phyloP scores from a whole-genome alignment of 495 filamentous ascomycete species.

The Aspergillus ellipticus region DNA sequence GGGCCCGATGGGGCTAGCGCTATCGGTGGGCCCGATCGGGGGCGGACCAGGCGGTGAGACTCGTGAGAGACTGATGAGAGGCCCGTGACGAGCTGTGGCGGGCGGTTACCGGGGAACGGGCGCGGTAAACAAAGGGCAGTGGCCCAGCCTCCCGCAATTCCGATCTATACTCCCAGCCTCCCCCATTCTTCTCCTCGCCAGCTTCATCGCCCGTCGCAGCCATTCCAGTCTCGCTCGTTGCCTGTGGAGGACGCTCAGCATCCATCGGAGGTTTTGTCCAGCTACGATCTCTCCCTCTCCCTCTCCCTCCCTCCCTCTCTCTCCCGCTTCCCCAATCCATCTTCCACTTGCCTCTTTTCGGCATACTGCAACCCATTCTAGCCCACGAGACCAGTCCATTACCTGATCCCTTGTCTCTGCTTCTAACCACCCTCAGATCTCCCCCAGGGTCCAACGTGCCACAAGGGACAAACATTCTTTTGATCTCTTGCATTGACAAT shows the following conservation, averaged over 20 bases:
- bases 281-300: slow-evolving; percentile 28
- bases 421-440: slow-evolving; percentile 10
- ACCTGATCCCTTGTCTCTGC: slow-evolving; percentile 1
- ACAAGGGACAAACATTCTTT: slow-evolving; percentile 14
- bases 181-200: slow-evolving; percentile 12
- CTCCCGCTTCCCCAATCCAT: slow-evolving; percentile 20
- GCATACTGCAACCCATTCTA: slow-evolving; percentile 4
- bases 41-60: slow-evolving; percentile 30
- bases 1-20: slow-evolving; percentile 11
- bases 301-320: slow-evolving; percentile 28
- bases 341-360: slow-evolving; percentile 15
- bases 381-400: slow-evolving; percentile 4
- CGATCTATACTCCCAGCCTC: slow-evolving; percentile 23
- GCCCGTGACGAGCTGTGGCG: too few species aligned
- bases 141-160: slow-evolving; percentile 42
- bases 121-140: slow-evolving; percentile 44
- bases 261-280: slow-evolving; percentile 15
- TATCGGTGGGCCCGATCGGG: slow-evolving; percentile 1
- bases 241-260: slow-evolving; percentile 1
- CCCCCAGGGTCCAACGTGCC: slow-evolving; percentile 11
- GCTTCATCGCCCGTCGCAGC: slow-evolving; percentile 13
- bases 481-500: slow-evolving; percentile 2
- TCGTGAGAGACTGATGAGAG: too few species aligned
- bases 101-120: slow-evolving; percentile 36
- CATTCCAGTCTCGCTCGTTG: slow-evolving; percentile 6